Base-by-base conservation (phyloP, 1,139 yeast genomes). In the Saccharomyces hybrid region DNA sequence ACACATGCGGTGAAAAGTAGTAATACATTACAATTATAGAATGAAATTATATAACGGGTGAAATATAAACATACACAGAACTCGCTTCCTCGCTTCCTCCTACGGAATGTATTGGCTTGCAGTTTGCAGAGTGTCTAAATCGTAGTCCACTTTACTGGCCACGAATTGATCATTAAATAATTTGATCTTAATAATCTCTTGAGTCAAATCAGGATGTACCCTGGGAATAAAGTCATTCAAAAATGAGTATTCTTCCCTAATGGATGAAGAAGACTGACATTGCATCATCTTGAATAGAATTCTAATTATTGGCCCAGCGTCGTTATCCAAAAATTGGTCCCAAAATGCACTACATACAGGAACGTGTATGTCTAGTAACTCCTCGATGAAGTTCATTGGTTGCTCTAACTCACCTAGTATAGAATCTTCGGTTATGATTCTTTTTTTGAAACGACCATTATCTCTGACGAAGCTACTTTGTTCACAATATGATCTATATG, bases 271-370 rank as follows among this genome's bases (percentile, higher is more conserved):
- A 2, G 58, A 52, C 51, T 60, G 58, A 2, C 62, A 55, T n/a
- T 52, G 47, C 55, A 61, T 54, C 6, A 59, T 52, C 28, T 58
- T 59, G 1, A 51, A 31, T 16, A 61, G 32, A 14, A 59, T 52
- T 49, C 50, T 53, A 27, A 60, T 50, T 2, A 58, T 49, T 9
- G 49, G 51, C 28, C 61, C 58, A 3, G 59, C 58, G 38, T 53
- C 55, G 34, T 53, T 53, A 16, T 52, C 42, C 31, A 59, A 48
- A 47, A 51, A 60, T 48, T 59, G 56, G 34, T 58, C 55, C 63
- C 63, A 60, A 38, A 60, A 60, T 2, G 60, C 55, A 32, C 55
- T 56, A 50, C 61, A 58, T 5, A 61, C 62, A 3, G 64, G 64
- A 26, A 61, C 48, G 49, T 61, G 62, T 21, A 61, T 56, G 46